Evolutionary conservation across 805 yeast genomes (phyloP).

Genomic region (Lipomyces anomalus): DNA sequence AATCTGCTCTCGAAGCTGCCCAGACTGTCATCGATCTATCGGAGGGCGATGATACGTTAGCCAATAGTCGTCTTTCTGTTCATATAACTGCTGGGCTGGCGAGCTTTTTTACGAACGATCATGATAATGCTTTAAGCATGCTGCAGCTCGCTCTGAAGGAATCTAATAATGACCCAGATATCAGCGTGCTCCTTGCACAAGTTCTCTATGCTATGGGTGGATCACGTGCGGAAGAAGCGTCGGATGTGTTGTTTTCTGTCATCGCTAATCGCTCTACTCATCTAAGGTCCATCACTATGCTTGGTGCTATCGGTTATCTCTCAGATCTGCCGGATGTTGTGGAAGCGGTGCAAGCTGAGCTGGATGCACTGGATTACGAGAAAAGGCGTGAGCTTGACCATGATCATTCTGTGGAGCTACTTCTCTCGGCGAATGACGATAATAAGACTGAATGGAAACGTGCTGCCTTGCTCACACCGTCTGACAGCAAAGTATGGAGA

Average conservation of each 20-base stretch:
- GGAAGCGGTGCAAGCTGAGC: constrained; percentile 61
- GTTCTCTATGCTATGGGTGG: constrained; percentile 71
- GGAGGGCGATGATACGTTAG: constrained; percentile 22
- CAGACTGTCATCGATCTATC: constrained; percentile 41
- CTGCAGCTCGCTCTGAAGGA: constrained; percentile 57
- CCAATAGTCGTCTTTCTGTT: constrained; percentile 42
- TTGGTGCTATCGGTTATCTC: constrained; percentile 75
- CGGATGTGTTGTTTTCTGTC: constrained; percentile 69
- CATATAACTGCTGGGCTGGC: constrained; percentile 68
- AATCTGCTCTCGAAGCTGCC: constrained; percentile 50
- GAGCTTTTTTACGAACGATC: constrained; percentile 55
- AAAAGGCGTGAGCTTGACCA: background rate
- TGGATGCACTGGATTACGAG: constrained; percentile 35
- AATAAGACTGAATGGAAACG: constrained; percentile 50
- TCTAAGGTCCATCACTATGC: constrained; percentile 57
- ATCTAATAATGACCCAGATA: constrained; percentile 54
- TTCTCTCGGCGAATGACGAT: constrained; percentile 19
- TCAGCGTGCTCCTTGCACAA: constrained; percentile 71
- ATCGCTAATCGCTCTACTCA: constrained; percentile 63
- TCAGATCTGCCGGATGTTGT: constrained; percentile 50
- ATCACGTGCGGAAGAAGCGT: constrained; percentile 71
- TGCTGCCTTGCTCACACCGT: constrained; percentile 69
- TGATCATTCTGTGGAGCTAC: constrained; percentile 12
- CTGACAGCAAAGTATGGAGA: constrained; percentile 63
- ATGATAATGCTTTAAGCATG: constrained; percentile 60